A percentile compares a stretch with the other conserved stretches of the same genome.
Evolutionary conservation across 352 stramenopile genomes (phyloP).

Genomic region (Pythium angustatum): DNA sequence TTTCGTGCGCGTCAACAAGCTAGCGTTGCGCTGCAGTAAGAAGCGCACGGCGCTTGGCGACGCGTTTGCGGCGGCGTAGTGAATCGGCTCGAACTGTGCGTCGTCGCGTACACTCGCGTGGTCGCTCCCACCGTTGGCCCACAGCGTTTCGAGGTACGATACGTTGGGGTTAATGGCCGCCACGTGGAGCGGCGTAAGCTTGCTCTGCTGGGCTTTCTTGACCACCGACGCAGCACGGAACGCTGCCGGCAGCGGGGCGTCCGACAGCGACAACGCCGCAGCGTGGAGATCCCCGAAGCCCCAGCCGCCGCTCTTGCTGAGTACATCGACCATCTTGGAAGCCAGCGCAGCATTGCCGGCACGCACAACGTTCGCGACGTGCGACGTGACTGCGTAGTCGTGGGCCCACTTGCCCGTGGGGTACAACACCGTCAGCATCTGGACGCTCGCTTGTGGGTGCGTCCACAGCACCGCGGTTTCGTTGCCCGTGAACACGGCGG

Average conservation of each 20-base stretch:
- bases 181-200: constrained; percentile 64
- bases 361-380: constrained; percentile 36
- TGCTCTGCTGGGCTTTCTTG: constrained; percentile 59
- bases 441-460: constrained; percentile 36
- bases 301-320: constrained; percentile 49
- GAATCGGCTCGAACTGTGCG: constrained; percentile 56
- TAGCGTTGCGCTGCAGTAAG: constrained; percentile 48
- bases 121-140: constrained; percentile 47
- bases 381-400: constrained; percentile 22
- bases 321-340: constrained; percentile 48
- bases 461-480: constrained; percentile 38
- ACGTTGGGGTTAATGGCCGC: constrained; percentile 71
- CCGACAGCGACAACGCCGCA: constrained; percentile 41
- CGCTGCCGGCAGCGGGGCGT: constrained; percentile 37
- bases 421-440: constrained; percentile 68
- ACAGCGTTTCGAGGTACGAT: constrained; percentile 59
- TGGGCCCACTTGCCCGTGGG: constrained; percentile 52
- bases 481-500: background rate
- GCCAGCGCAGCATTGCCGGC: constrained; percentile 43
- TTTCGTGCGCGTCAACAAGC: constrained; percentile 53
- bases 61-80: constrained; percentile 61
- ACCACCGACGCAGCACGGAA: constrained; percentile 61
- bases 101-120: constrained; percentile 40
- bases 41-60: constrained; percentile 49
- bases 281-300: constrained; percentile 59